Base-by-base conservation (phyloP, 176 grass and related monocot genomes). In the Carex cristatella region DNA sequence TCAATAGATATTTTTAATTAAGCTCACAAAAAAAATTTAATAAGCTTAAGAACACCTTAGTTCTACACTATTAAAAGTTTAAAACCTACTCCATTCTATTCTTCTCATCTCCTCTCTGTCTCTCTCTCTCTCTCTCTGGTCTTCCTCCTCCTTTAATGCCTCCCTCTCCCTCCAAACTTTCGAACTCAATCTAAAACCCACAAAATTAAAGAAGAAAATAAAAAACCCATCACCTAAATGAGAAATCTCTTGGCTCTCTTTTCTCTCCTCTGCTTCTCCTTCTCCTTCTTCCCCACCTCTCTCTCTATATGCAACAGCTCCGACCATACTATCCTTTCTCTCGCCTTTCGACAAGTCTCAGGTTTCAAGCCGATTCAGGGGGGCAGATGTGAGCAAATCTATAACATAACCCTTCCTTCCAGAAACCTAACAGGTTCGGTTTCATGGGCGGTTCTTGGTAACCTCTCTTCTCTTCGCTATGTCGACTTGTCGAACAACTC, bases 401-500 rank as follows among this genome's bases (percentile, higher is more conserved):
- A 84, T 61, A 57, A 86, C 35, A 84, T 97, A n/a, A 28, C 0
- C 1, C 72, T 93, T 85, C 67, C 87, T 56, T 90, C 82, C 2
- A 58, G 46, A 0, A 87, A 91, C 69, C 90, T 97, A 42, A 86
- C 80, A 0, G 95, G 95, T 23, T 44, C 53, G 40, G 73, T 97
- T 3, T 30, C 70, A 7, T 97, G 95, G 95, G 40, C 6, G 16
- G 76, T 13, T 37, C 89, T 97, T 0, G 65, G 60, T 13, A 91
- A 81, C 82, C 83, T 97, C 5, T 61, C 88, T 10, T 60, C 72
- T 40, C 95, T 97, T 55, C 87, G 72, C 35, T 37, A 40, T 60
- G 79, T 97, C 79, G 57, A 94, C 87, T 90, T 97, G 57, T 93
- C 90, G 16, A 72, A 84, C 55, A 97, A 97, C 91, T 81, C 87